A percentile compares a stretch with the other conserved stretches of the same genome.
These are phyloP conservation scores for Lactarius hengduanensis DNA, from an alignment of 768 basidiomycete genomes.

Conservation along the genomic window DNA sequence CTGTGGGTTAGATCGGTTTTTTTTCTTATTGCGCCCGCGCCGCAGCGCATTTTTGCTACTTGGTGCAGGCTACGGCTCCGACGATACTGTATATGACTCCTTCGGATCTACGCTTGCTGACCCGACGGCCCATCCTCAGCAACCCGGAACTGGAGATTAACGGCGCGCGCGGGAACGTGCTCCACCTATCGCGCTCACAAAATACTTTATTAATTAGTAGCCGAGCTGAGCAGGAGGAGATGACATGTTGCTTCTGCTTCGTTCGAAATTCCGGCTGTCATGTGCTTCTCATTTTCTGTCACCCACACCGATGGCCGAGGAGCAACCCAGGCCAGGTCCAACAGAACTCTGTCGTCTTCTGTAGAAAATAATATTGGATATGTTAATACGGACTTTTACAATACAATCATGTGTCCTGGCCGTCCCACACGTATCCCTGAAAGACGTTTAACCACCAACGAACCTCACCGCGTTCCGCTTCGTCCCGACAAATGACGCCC, in stretches of 20 bases:
- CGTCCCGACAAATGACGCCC: slow-evolving; percentile 76
- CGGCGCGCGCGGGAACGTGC: neutral
- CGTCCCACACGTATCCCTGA: slow-evolving; percentile 72
- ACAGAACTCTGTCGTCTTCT: neutral
- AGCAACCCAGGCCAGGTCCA: neutral
- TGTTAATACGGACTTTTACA: slow-evolving; percentile 5
- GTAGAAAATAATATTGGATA: neutral
- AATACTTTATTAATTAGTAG: neutral
- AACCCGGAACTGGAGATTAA: neutral
- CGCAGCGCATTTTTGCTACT: neutral
- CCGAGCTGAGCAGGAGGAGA: neutral
- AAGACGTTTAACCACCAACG: slow-evolving; percentile 74
- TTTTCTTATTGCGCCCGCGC: neutral
- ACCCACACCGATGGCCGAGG: neutral
- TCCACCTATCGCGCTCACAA: neutral
- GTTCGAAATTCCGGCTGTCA: neutral
- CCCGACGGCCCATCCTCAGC: neutral
- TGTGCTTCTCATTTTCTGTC: neutral
- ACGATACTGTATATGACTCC: neutral
- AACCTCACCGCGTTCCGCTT: slow-evolving; percentile 61
- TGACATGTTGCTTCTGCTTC: neutral
- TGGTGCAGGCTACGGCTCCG: neutral
- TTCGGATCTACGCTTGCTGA: neutral
- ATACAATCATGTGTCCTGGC: slow-evolving; percentile 39
- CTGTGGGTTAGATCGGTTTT: neutral